Base-by-base conservation (phyloP, 176 grass and related monocot species). In the Carex scoparia region DNA sequence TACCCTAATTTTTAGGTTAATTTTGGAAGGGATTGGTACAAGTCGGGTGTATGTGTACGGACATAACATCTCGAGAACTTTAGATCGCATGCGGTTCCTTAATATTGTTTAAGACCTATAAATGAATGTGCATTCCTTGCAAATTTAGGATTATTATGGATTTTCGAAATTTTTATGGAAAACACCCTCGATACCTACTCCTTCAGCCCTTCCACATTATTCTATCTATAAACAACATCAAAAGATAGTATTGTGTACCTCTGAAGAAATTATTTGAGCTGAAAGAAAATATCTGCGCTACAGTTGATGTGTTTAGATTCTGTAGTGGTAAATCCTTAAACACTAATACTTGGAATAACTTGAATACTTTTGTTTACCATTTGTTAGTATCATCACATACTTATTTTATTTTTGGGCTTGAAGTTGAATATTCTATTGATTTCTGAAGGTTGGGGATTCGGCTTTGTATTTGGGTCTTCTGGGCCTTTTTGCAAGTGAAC, bases 401-500 rank as follows among this genome's bases (percentile, higher is more conserved):
- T 13, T 74, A 19, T 23, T 38, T 54, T 48, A 55, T 42, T 76
- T 76, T 76, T 54, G 55, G 48, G 48, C 74, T 78, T 27, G 49
- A 56, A 78, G 48, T 57, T 78, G 5, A 78, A 18, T 78, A 57
- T 57, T 78, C 75, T 11, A 65, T 89, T 65, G 68, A 79, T 84
- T 86, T 67, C 63, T 91, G 48, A 90, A 98, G 93, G 84, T 93
- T 74, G 93, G 91, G 78, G 96, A 98, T 86, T 95, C 93, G 76
- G 90, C 96, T 92, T 85, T 98, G 40, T 98, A 98, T 87, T 69
- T 98, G 48, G 91, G 96, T 88, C 96, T 98, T 89, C 28, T 98
- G 81, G 89, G 91, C 11, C 82, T 98, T 79, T 98, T 98, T 90
- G 93, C 88, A 32, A 91, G 93, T 44, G 96, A 98, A 87, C 79